phyloP scores from a whole-genome alignment of 805 yeast genomes.

The Grigorovia jiainica region DNA sequence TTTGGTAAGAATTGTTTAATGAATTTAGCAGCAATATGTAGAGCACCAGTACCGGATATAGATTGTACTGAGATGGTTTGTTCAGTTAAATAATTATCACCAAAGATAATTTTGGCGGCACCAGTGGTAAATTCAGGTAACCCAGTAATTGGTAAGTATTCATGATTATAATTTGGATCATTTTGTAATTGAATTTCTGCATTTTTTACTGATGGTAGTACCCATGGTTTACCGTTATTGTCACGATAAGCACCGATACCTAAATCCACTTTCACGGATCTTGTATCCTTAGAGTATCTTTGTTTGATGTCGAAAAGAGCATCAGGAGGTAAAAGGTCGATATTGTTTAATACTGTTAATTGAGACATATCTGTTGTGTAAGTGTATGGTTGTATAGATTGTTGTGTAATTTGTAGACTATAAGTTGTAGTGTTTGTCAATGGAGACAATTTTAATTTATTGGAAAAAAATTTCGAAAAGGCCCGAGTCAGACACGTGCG shows the following conservation, averaged over 20 bases:
- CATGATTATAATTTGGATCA: slow-evolving; percentile 66
- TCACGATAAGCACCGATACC: slow-evolving; percentile 96
- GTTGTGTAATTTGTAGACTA: too few species aligned
- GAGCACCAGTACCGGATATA: slow-evolving; percentile 91
- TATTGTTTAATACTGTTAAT: slow-evolving; percentile 31
- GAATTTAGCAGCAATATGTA: slow-evolving; percentile 71
- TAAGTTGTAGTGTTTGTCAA: too few species aligned
- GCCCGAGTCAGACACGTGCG: too few species aligned
- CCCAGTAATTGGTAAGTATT: slow-evolving; percentile 80
- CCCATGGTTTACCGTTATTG: slow-evolving; percentile 78
- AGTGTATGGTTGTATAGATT: neutral
- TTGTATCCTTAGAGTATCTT: slow-evolving; percentile 47
- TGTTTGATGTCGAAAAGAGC: slow-evolving; percentile 78
- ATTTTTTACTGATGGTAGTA: slow-evolving; percentile 60
- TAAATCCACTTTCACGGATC: slow-evolving; percentile 66
- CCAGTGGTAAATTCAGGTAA: slow-evolving; percentile 54
- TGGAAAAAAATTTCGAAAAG: too few species aligned
- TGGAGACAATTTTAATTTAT: too few species aligned
- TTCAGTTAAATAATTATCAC: slow-evolving; percentile 47
- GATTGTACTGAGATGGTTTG: slow-evolving; percentile 82
- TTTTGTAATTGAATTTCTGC: slow-evolving; percentile 60
- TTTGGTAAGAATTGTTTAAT: slow-evolving; percentile 27
- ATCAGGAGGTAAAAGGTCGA: slow-evolving; percentile 70
- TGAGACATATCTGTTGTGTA: slow-evolving; percentile 10
- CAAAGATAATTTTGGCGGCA: slow-evolving; percentile 67